These are phyloP conservation scores for Aristolochia fimbriata DNA, from an alignment of 164 flowering plant genomes.

Conservation along the genomic window DNA sequence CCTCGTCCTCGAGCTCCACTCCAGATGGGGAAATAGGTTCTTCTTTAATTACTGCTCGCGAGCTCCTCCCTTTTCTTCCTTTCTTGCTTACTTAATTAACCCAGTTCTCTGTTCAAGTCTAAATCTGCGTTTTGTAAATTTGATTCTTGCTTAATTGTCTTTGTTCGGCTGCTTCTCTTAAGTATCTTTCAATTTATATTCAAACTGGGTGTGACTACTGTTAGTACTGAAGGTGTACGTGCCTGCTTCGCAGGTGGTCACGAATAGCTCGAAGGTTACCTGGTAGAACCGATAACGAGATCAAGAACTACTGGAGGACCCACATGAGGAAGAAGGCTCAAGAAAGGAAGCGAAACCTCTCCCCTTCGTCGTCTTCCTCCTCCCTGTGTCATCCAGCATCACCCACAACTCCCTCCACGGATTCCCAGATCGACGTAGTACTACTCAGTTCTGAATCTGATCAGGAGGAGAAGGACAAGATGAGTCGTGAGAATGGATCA, in stretches of 20 bases:
- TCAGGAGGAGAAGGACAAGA: conserved; percentile 1
- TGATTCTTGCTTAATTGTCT: no score
- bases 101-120: no score
- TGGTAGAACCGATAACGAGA: conserved; percentile 93
- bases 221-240: no score
- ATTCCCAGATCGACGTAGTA: conserved; percentile 10
- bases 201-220: no score
- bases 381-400: conserved; percentile 24
- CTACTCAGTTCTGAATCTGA: no score
- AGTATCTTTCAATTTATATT: no score
- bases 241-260: conserved; percentile 68
- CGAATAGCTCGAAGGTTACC: conserved; percentile 84
- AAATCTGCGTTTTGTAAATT: no score
- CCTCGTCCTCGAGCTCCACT: conserved; percentile 82
- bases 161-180: not conserved
- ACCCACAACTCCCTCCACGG: conserved; percentile 19
- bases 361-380: conserved; percentile 35
- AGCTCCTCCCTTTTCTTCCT: not conserved
- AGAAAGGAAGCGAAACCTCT: conserved; percentile 40
- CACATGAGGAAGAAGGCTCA: conserved; percentile 90
- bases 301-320: conserved; percentile 97
- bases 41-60: conserved; percentile 1
- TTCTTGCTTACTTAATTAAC: no score
- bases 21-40: conserved; percentile 96
- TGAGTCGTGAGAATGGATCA: not conserved